Evolutionary conservation across 441 rosid species (phyloP).

Genomic region (Gossypium trilobum): DNA sequence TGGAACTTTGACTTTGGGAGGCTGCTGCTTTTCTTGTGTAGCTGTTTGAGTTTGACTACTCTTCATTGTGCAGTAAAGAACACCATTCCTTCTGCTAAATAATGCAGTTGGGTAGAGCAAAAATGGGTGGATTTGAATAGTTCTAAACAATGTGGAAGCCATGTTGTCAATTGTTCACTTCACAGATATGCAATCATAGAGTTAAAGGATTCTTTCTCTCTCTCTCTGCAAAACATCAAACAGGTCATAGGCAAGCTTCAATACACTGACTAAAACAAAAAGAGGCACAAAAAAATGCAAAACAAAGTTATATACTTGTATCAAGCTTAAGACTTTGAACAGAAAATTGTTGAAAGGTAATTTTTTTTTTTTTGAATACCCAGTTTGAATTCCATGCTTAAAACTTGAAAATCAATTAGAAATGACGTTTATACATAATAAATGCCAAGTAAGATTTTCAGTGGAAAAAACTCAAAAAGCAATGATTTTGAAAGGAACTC

Average conservation of each 20-base stretch:
- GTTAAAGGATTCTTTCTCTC: neutral
- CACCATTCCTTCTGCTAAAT: slow-evolving; percentile 36
- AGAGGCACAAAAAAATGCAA: neutral
- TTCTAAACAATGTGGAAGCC: slow-evolving; percentile 53
- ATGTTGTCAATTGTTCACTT: slow-evolving; percentile 21
- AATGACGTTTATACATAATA: neutral
- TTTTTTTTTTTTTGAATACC: neutral
- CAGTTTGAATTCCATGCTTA: neutral
- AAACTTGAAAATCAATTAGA: neutral
- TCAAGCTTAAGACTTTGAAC: slow-evolving; percentile 1
- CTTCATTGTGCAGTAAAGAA: slow-evolving; percentile 35
- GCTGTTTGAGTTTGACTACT: slow-evolving; percentile 41
- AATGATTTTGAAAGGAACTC: slow-evolving; percentile 1
- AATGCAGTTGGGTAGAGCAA: slow-evolving; percentile 34
- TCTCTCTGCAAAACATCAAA: slow-evolving; percentile 31
- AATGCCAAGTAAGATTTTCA: neutral
- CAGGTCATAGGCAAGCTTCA: slow-evolving; percentile 21
- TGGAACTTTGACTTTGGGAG: slow-evolving; percentile 33
- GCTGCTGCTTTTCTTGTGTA: slow-evolving; percentile 42
- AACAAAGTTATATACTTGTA: neutral
- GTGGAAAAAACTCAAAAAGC: neutral
- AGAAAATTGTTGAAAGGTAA: neutral
- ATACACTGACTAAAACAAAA: neutral
- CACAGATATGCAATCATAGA: slow-evolving; percentile 14
- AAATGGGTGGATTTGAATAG: slow-evolving; percentile 41